Base-by-base conservation (phyloP, 176 grass and related monocot species). In the Musa itinerans region DNA sequence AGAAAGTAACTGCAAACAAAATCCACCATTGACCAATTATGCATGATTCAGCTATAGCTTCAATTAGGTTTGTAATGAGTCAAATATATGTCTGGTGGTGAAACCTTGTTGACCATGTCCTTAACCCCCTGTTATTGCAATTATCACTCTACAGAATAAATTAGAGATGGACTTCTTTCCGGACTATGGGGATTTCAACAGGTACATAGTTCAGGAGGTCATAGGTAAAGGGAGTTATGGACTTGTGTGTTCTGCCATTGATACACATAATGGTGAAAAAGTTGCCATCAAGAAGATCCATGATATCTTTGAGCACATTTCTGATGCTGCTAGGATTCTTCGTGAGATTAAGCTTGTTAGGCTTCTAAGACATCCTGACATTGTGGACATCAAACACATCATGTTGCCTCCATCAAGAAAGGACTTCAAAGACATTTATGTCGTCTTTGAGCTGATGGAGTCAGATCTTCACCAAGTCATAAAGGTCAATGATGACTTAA, bases 401-500 rank as follows among this genome's bases (percentile, higher is more conserved):
- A 61, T 61, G 57, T n/a, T 61, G 16, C 57, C 57, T 61, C 57
- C 57, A 61, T n/a, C 57, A 61, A 61, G 16, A 61, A 61, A 61
- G 57, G 57, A 61, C 17, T 61, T 61, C 17, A 61, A 21, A 20
- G 57, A 61, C 57, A 61, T 61, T 61, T 61, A 61, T 61, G 57
- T 61, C 1, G 57, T 61, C 16, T 61, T 61, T 61, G 57, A 61
- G n/a, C 57, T 61, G 17, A 61, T 61, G 57, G 57, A 61, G 57
- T 61, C 57, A 61, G 57, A 61, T 61, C 57, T 61, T 61, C 57
- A 61, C 57, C 57, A 61, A 61, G 57, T 61, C 57, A 61, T 61
- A 61, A 61, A 61, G 57, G 57, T 19, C 17, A 61, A 61, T 61
- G 57, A 61, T 61, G 57, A 61, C 15, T 61, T 61, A n/a, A 61